phyloP scores from a whole-genome alignment of 306 rosid genomes.

The Senna tora region DNA sequence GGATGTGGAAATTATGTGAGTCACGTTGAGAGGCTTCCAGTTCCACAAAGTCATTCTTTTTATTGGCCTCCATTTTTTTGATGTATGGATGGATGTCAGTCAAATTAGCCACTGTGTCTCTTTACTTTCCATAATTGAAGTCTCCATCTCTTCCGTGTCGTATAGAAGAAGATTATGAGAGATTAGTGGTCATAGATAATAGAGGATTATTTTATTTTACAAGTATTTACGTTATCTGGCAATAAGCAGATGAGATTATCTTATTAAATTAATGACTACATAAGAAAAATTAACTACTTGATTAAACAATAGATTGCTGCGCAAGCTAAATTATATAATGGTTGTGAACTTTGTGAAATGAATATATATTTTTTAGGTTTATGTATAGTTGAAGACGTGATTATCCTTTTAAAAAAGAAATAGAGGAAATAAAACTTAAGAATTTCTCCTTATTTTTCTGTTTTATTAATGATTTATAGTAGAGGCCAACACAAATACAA shows the following conservation, averaged over 20 bases:
- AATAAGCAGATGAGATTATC: too few relatives aligned
- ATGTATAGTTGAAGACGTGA: too few relatives aligned
- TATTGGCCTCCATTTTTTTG: background rate
- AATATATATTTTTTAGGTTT: too few relatives aligned
- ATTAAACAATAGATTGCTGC: background rate
- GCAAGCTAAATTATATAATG: background rate
- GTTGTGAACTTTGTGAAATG: background rate
- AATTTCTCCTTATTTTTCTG: too few relatives aligned
- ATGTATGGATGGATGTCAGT: background rate
- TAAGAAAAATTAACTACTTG: too few relatives aligned
- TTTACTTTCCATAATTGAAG: too few relatives aligned
- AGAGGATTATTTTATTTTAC: background rate
- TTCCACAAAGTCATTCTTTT: background rate
- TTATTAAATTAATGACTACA: too few relatives aligned
- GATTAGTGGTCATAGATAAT: background rate
- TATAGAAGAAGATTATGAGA: background rate
- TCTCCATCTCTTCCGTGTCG: background rate
- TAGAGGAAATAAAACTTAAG: too few relatives aligned
- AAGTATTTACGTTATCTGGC: too few relatives aligned
- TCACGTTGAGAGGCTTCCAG: conserved; percentile 13
- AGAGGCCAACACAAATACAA: background rate
- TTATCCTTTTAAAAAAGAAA: too few relatives aligned
- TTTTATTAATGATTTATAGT: too few relatives aligned
- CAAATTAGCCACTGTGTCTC: background rate
- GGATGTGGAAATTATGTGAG: background rate